These are phyloP conservation scores for Tinospora cordifolia DNA, from an alignment of 164 flowering plant genomes.

Conservation along the genomic window DNA sequence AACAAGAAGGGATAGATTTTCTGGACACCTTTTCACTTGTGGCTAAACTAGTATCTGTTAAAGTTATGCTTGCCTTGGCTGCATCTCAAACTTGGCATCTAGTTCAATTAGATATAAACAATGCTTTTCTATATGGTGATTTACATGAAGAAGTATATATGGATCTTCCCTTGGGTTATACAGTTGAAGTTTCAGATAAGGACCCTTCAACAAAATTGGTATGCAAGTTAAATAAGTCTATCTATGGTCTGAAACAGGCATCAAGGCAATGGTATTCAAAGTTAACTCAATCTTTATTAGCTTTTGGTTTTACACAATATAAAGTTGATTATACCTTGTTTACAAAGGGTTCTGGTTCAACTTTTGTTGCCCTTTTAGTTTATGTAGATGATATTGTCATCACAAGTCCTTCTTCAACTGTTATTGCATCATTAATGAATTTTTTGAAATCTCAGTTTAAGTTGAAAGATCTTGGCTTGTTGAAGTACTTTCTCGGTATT, in stretches of 20 bases:
- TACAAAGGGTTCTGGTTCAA: neutral
- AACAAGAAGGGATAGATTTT: neutral
- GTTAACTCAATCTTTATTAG: neutral
- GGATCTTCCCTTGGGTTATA: conserved; percentile 2
- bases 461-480: neutral
- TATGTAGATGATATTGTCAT: conserved; percentile 14
- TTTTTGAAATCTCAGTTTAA: neutral
- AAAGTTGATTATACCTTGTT: conserved; percentile 9
- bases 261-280: conserved; percentile 4
- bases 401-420: neutral
- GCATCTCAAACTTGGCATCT: neutral
- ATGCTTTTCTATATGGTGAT: neutral
- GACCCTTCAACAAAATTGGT: neutral
- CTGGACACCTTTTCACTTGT: neutral
- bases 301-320: neutral
- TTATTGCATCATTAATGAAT: neutral
- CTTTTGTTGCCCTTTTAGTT: neutral
- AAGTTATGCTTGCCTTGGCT: neutral
- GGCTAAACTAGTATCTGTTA: neutral
- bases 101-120: neutral
- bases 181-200: no score
- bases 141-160: neutral
- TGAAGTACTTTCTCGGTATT: conserved; percentile 5
- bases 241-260: conserved; percentile 10
- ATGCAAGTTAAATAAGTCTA: conserved; percentile 4